A percentile compares a stretch with the other conserved stretches of the same genome.
Conservation (phyloP, 108 stramenopile genomes). For the Cyclostephanos invisitatus region DNA sequence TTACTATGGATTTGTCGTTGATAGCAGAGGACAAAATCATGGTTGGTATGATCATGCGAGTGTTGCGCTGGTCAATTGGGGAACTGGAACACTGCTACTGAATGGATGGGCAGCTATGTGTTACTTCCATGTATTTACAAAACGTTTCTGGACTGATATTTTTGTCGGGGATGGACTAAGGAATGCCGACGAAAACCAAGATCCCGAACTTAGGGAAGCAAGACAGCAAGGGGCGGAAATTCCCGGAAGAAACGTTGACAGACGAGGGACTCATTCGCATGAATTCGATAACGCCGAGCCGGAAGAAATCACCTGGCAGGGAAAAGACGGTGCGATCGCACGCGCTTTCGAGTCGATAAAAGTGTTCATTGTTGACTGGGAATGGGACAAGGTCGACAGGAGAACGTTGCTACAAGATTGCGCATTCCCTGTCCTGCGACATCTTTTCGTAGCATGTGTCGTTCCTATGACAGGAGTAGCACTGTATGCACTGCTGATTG, state of each 20-base stretch:
- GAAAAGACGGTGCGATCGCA: slow-evolving; percentile 61
- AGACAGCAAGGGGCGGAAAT: slow-evolving; percentile 14
- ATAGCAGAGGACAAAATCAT: slow-evolving; percentile 2
- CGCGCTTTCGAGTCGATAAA: slow-evolving; percentile 53
- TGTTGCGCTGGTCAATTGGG: slow-evolving; percentile 43
- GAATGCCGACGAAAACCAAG: slow-evolving; percentile 36
- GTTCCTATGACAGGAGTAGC: slow-evolving; percentile 32
- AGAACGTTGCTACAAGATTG: slow-evolving; percentile 59
- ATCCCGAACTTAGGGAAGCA: slow-evolving; percentile 7
- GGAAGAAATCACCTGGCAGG: slow-evolving; percentile 57
- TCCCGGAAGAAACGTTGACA: slow-evolving; percentile 9
- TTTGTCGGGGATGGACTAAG: slow-evolving; percentile 54
- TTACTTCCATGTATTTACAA: slow-evolving; percentile 60
- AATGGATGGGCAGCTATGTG: slow-evolving; percentile 68
- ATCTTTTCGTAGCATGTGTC: slow-evolving; percentile 49
- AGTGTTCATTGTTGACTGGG: slow-evolving; percentile 52
- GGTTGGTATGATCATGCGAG: slow-evolving; percentile 18
- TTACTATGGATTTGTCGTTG: slow-evolving; percentile 57
- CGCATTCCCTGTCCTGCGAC: slow-evolving; percentile 54
- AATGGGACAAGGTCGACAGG: slow-evolving; percentile 78
- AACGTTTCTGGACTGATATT: slow-evolving; percentile 62
- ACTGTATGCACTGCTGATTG: slow-evolving; percentile 7
- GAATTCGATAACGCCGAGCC: slow-evolving; percentile 6
- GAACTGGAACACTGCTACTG: slow-evolving; percentile 60
- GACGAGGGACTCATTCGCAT: slow-evolving; percentile 12